Evolutionary conservation across 352 stramenopile genomes (phyloP).

Genomic region (Phytophthora tubulina): DNA sequence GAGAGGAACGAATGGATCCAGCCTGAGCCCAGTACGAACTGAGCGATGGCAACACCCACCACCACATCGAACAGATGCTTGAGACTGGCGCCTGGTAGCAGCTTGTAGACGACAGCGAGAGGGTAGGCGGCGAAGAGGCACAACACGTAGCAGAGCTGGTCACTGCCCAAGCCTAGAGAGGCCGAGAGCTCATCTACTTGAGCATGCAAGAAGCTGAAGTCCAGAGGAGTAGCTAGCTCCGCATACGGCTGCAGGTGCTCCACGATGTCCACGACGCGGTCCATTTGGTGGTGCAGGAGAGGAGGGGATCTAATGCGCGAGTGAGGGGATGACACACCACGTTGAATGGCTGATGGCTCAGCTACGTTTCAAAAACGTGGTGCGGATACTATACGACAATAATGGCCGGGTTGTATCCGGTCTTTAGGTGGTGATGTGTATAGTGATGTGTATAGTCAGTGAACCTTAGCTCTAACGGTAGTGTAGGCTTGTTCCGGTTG

Average conservation of each 20-base stretch:
- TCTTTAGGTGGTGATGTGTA: too few relatives aligned
- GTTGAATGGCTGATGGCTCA: background rate
- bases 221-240: constrained; percentile 63
- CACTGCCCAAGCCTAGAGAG: constrained; percentile 52
- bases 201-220: constrained; percentile 60
- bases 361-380: constrained; percentile 20
- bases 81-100: constrained; percentile 79
- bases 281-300: constrained; percentile 33
- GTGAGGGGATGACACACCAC: constrained; percentile 11
- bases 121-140: constrained; percentile 96
- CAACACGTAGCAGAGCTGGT: constrained; percentile 88
- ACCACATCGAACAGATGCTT: constrained; percentile 95
- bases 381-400: constrained; percentile 12
- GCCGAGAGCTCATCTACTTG: constrained; percentile 55
- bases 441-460: too few relatives aligned
- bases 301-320: constrained; percentile 3
- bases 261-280: constrained; percentile 52
- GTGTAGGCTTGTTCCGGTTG: too few relatives aligned
- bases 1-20: constrained; percentile 97
- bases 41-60: constrained; percentile 93
- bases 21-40: constrained; percentile 93
- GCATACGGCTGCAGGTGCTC: constrained; percentile 56
- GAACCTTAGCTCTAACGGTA: too few relatives aligned
- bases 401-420: background rate
- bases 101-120: constrained; percentile 90